Conservation (phyloP, 2,329 filamentous ascomycete species). For the Colletotrichum liaoningense region DNA sequence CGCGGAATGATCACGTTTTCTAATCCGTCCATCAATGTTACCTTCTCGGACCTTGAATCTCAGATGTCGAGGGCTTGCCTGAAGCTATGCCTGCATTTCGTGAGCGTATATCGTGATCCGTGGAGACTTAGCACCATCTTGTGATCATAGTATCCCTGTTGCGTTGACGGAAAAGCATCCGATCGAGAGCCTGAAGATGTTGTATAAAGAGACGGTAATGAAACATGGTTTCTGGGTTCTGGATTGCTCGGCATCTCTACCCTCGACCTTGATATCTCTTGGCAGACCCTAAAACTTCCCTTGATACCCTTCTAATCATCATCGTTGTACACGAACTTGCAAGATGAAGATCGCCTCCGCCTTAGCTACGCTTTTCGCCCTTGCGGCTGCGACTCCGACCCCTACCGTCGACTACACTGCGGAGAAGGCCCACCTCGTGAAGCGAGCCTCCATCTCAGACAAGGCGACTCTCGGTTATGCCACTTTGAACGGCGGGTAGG, state of each 20-base stretch:
- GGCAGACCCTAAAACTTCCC: not conserved
- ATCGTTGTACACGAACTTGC: not conserved
- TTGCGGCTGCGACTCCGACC: constrained; percentile 35
- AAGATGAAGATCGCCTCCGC: constrained; percentile 30
- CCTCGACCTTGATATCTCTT: not conserved
- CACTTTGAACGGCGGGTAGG: constrained; percentile 52
- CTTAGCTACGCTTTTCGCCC: constrained; percentile 28
- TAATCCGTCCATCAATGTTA: not conserved
- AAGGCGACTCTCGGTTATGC: constrained; percentile 54
- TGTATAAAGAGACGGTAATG: not conserved
- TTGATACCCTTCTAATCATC: not conserved
- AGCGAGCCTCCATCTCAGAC: constrained; percentile 38
- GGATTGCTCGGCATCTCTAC: not conserved
- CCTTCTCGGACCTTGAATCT: not conserved
- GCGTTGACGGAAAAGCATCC: not conserved
- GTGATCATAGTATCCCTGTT: not conserved
- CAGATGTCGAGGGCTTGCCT: not conserved
- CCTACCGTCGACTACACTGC: constrained; percentile 24
- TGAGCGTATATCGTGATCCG: not conserved
- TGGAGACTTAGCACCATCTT: not conserved
- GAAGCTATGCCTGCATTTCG: not conserved
- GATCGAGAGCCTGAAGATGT: not conserved
- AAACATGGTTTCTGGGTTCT: not conserved
- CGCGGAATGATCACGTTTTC: constrained; percentile 13
- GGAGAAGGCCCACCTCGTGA: constrained; percentile 30